These are phyloP conservation scores for Septoria linicola DNA, from an alignment of 2,329 filamentous ascomycete genomes.

Conservation along the genomic window DNA sequence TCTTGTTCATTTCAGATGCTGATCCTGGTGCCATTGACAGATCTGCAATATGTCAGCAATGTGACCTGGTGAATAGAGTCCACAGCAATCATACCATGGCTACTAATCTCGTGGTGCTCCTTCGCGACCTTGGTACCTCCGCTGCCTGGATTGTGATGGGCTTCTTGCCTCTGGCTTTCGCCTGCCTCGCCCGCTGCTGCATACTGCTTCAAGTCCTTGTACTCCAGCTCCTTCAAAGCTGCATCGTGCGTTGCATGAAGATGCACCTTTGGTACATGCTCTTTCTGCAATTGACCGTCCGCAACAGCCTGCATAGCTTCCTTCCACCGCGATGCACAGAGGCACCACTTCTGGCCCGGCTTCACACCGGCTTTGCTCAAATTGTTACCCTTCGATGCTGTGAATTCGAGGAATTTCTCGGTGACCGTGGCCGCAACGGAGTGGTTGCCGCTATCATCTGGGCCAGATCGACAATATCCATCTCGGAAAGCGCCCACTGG, in stretches of 20 bases:
- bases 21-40: constrained; percentile 20
- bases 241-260: constrained; percentile 22
- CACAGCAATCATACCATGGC: constrained; percentile 9
- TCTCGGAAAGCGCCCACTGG: constrained; percentile 23
- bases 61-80: neutral
- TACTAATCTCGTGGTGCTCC: constrained; percentile 25
- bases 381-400: constrained; percentile 13
- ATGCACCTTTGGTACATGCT: constrained; percentile 21
- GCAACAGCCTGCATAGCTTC: constrained; percentile 19
- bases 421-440: constrained; percentile 24
- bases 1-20: constrained; percentile 14
- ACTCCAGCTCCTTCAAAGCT: constrained; percentile 19
- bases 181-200: constrained; percentile 24
- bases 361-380: constrained; percentile 11
- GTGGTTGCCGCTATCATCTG: constrained; percentile 21
- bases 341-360: constrained; percentile 19
- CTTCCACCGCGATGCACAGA: constrained; percentile 19
- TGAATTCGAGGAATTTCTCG: constrained; percentile 20
- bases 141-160: constrained; percentile 19
- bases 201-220: constrained; percentile 24
- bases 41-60: constrained; percentile 2
- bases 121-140: constrained; percentile 16
- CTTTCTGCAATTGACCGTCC: constrained; percentile 19
- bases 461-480: constrained; percentile 21
- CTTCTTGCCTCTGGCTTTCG: constrained; percentile 19